phyloP scores from a whole-genome alignment of 108 stramenopile species.

The Discostella pseudostelligera region DNA sequence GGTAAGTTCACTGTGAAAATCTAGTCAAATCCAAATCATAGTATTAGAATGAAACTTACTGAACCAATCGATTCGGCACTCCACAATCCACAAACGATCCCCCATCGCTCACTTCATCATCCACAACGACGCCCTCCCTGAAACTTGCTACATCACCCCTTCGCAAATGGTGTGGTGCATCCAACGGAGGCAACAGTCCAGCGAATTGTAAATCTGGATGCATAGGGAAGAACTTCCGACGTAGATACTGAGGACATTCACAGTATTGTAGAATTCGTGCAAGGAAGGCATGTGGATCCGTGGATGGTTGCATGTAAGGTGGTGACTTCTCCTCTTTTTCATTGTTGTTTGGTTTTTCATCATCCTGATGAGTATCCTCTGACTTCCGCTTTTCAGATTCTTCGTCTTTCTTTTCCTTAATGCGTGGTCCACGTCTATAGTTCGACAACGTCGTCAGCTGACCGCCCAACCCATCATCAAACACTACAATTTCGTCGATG shows the following conservation, averaged over 20 bases:
- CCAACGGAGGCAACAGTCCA: slow-evolving; percentile 92
- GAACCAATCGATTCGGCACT: slow-evolving; percentile 70
- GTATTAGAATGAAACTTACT: too few relatives aligned
- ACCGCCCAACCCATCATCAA: slow-evolving; percentile 80
- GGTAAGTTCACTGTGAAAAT: too few relatives aligned
- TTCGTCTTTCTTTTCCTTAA: slow-evolving; percentile 2
- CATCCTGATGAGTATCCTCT: background rate
- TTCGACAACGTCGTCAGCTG: slow-evolving; percentile 38
- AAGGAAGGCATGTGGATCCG: slow-evolving; percentile 90
- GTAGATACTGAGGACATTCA: slow-evolving; percentile 94
- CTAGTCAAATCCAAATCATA: too few relatives aligned
- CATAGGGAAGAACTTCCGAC: slow-evolving; percentile 91
- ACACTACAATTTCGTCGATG: slow-evolving; percentile 96
- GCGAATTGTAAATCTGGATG: slow-evolving; percentile 94
- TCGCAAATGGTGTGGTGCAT: slow-evolving; percentile 97
- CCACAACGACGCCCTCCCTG: slow-evolving; percentile 92
- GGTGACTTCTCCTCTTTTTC: slow-evolving; percentile 8
- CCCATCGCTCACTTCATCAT: slow-evolving; percentile 16
- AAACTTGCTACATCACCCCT: slow-evolving; percentile 79
- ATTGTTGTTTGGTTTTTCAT: slow-evolving; percentile 1
- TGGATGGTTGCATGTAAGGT: slow-evolving; percentile 43
- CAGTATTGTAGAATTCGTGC: slow-evolving; percentile 91
- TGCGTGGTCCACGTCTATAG: slow-evolving; percentile 32
- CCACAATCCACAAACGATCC: slow-evolving; percentile 83
- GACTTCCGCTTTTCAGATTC: slow-evolving; percentile 11